These are phyloP conservation scores for Zea luxurians DNA, from an alignment of 176 grass and related monocot genomes.

Conservation along the genomic window DNA sequence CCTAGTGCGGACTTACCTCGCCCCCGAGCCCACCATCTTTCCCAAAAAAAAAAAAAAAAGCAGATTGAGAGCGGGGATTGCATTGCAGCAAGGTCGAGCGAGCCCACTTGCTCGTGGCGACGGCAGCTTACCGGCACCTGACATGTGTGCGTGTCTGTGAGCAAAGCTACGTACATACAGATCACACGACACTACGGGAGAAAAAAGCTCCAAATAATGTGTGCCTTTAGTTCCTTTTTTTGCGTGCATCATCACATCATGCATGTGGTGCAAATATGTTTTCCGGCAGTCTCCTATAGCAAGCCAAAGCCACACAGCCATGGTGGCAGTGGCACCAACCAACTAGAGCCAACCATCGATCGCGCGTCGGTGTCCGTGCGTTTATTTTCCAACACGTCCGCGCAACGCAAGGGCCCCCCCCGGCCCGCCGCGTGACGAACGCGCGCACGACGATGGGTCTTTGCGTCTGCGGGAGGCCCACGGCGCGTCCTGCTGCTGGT, in stretches of 20 bases:
- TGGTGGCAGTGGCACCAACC: too few relatives aligned
- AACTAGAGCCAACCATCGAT: not conserved
- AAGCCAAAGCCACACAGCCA: too few relatives aligned
- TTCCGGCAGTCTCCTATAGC: too few relatives aligned
- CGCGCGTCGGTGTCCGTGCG: not conserved
- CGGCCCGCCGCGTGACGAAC: conserved; percentile 23
- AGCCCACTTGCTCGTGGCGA: conserved; percentile 11
- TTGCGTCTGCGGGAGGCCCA: conserved; percentile 29
- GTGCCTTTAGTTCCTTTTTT: not conserved
- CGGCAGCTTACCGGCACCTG: not conserved
- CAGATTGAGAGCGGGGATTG: not conserved
- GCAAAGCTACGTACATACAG: conserved; percentile 5
- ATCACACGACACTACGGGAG: not conserved
- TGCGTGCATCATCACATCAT: not conserved
- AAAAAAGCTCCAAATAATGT: conserved; percentile 32
- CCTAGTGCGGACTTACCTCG: conserved; percentile 21
- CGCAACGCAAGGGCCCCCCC: not conserved
- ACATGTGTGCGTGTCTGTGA: conserved; percentile 2
- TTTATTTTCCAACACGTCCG: not conserved
- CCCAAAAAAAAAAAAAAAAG: not conserved
- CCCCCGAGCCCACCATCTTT: conserved; percentile 26
- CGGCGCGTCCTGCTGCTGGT: not conserved
- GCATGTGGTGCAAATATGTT: not conserved
- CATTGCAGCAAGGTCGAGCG: not conserved
- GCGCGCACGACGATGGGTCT: not conserved